Base-by-base conservation (phyloP, 139 green algal genomes). In the Medakamo hakoo region DNA sequence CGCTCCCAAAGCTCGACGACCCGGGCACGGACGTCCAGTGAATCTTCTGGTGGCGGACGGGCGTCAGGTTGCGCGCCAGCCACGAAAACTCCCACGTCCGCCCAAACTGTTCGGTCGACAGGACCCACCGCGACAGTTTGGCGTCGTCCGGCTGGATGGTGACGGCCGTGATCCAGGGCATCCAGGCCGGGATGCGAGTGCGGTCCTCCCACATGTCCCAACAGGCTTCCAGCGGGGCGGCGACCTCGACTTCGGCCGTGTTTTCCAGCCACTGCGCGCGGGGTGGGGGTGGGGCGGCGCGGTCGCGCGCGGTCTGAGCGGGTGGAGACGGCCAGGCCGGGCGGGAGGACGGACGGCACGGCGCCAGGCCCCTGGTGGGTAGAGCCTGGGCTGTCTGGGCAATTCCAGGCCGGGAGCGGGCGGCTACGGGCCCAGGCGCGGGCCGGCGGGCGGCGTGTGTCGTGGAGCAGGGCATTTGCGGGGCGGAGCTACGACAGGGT, bases 111-210 rank as follows among this genome's bases (percentile, higher is more conserved):
- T 83, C n/a, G 14, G 88, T 95, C 24, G 77, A 71, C 1, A 95
- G 73, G 3, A 75, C 87, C 88, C 88, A 95, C 23, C 76, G 66
- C 0, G 83, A 92, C 30, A 93, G 49, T 3, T 69, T 67, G 0
- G 71, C 69, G 68, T 94, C 82, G 16, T 86, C 71, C 0, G 77
- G 67, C 25, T 78, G 60, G 2, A 87, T 73, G 71, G 82, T 67
- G 29, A 62, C 86, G n/a, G 63, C 80, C 4, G 74, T 77, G 32
- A 95, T 95, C 88, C 88, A 95, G 1, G 86, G 85, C 88, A 95
- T 95, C 88, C 88, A 95, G 25, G 73, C 49, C 0, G 88, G 88
- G 60, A 95, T 95, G 27, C 71, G 71, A 63, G 81, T 71, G 19
- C 82, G 69, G 70, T 95, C 84, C 26, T 93, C 78, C 88, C 86